A percentile compares a stretch with the other conserved stretches of the same genome.
These are phyloP conservation scores for Martiniozyma asiatica DNA, from an alignment of 1,139 yeast genomes.

Conservation along the genomic window DNA sequence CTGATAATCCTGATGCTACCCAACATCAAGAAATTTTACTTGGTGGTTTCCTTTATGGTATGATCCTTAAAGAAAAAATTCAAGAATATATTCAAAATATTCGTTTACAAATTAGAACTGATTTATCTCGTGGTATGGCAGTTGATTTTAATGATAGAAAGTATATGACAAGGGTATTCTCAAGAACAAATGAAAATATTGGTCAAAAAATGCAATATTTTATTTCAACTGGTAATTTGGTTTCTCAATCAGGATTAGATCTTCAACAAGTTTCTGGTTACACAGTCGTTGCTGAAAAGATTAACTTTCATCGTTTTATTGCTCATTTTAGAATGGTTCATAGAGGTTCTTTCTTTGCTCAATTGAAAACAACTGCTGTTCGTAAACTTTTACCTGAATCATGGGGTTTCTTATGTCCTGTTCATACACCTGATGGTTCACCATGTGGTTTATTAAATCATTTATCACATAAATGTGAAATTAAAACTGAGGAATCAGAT, in stretches of 20 bases:
- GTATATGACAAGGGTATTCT: constrained; percentile 69
- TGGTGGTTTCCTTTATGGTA: constrained; percentile 94
- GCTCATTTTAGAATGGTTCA: constrained; percentile 99
- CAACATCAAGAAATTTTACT: constrained; percentile 95
- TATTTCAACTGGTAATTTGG: constrained; percentile 92
- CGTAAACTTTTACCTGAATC: constrained; percentile 94
- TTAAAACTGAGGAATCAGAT: constrained; percentile 67
- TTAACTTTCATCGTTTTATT: constrained; percentile 90
- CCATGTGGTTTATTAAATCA: constrained; percentile 98
- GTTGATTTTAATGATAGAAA: constrained; percentile 76
- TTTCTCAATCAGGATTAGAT: constrained; percentile 93
- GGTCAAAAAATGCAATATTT: constrained; percentile 93
- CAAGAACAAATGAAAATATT: constrained; percentile 80
- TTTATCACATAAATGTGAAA: constrained; percentile 87
- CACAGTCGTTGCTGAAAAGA: constrained; percentile 97
- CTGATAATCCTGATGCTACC: constrained; percentile 98
- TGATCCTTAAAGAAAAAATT: constrained; percentile 91
- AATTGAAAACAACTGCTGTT: constrained; percentile 92
- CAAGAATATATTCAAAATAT: constrained; percentile 80
- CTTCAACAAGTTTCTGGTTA: constrained; percentile 97
- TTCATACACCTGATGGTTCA: constrained; percentile 99
- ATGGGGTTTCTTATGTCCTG: constrained; percentile 99
- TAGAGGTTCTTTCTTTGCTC: constrained; percentile 98
- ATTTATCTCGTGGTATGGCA: constrained; percentile 69
- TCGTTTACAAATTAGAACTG: constrained; percentile 64